Evolutionary conservation across 176 grass and related monocot genomes (phyloP).

Genomic region (Pharus latifolius): DNA sequence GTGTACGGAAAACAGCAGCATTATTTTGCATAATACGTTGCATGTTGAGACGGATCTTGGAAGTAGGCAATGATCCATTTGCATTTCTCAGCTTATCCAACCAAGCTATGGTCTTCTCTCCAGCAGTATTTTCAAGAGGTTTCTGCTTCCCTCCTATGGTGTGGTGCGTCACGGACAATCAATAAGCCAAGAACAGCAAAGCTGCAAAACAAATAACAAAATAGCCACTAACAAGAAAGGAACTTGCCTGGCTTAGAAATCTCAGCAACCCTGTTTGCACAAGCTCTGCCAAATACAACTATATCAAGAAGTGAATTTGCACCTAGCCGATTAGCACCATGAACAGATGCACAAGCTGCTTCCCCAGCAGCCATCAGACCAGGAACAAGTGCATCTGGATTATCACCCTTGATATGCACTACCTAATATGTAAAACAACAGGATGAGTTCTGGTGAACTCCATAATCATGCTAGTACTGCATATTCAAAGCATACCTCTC

Average conservation of each 20-base stretch:
- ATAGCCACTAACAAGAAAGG: background rate
- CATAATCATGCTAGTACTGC: background rate
- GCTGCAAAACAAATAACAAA: background rate
- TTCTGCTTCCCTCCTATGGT: conserved; percentile 46
- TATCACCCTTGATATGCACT: conserved; percentile 49
- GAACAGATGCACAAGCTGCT: conserved; percentile 76
- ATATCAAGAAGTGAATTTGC: conserved; percentile 82
- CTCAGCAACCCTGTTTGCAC: conserved; percentile 68
- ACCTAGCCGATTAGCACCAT: conserved; percentile 70
- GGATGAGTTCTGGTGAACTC: background rate
- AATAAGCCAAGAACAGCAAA: conserved; percentile 2
- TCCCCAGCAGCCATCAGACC: conserved; percentile 72
- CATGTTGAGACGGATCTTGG: conserved; percentile 67
- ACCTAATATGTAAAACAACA: conserved; percentile 36
- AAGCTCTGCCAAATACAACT: conserved; percentile 78
- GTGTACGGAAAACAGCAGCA: conserved; percentile 70
- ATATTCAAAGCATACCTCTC: conserved; percentile 47
- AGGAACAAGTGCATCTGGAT: conserved; percentile 50
- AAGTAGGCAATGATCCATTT: conserved; percentile 55
- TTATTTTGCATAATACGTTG: conserved; percentile 81
- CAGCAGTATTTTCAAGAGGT: conserved; percentile 42
- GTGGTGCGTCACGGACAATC: background rate
- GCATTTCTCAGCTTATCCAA: conserved; percentile 58
- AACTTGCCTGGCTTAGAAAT: conserved; percentile 54
- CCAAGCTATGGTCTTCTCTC: conserved; percentile 61